Evolutionary conservation across 495 filamentous ascomycete genomes (phyloP).

Genomic region (Chlorociboria aeruginascens): DNA sequence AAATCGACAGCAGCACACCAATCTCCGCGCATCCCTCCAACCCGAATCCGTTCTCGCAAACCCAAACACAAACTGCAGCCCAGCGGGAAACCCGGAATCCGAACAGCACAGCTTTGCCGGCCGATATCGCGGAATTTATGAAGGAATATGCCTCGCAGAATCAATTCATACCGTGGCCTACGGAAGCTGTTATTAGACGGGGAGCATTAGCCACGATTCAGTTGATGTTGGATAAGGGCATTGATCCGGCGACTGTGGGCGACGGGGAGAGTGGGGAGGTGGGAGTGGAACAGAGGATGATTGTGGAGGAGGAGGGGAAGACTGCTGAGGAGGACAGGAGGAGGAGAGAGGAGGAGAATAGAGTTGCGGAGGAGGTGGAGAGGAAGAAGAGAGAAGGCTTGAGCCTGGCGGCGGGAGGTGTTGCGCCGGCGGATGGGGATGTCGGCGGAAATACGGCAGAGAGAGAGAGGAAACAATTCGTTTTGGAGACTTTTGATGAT

Average conservation of each 20-base stretch:
- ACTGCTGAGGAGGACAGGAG: slow-evolving; percentile 24
- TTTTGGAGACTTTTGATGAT: slow-evolving; percentile 31
- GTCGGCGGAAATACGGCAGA: neutral
- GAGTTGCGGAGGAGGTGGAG: slow-evolving; percentile 2
- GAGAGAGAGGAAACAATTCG: slow-evolving; percentile 22
- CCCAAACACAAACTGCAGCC: slow-evolving; percentile 1
- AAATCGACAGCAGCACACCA: slow-evolving; percentile 9
- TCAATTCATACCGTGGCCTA: slow-evolving; percentile 60
- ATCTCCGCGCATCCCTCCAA: neutral
- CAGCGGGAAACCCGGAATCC: neutral
- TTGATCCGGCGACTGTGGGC: slow-evolving; percentile 43
- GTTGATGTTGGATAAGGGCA: slow-evolving; percentile 40
- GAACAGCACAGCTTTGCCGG: neutral
- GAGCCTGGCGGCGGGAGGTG: slow-evolving; percentile 4
- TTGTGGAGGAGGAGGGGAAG: slow-evolving; percentile 31
- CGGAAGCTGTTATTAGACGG: slow-evolving; percentile 44
- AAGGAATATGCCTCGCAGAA: slow-evolving; percentile 13
- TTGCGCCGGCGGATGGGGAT: neutral
- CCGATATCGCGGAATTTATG: slow-evolving; percentile 1
- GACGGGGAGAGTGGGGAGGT: slow-evolving; percentile 35
- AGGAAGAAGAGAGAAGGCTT: slow-evolving; percentile 27
- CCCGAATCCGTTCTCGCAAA: neutral
- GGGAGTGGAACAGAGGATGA: slow-evolving; percentile 31
- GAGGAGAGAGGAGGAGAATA: slow-evolving; percentile 14
- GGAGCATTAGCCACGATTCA: slow-evolving; percentile 52